These are phyloP conservation scores for Clonostachys rhizophaga DNA, from an alignment of 2,329 filamentous ascomycete species.

Conservation along the genomic window DNA sequence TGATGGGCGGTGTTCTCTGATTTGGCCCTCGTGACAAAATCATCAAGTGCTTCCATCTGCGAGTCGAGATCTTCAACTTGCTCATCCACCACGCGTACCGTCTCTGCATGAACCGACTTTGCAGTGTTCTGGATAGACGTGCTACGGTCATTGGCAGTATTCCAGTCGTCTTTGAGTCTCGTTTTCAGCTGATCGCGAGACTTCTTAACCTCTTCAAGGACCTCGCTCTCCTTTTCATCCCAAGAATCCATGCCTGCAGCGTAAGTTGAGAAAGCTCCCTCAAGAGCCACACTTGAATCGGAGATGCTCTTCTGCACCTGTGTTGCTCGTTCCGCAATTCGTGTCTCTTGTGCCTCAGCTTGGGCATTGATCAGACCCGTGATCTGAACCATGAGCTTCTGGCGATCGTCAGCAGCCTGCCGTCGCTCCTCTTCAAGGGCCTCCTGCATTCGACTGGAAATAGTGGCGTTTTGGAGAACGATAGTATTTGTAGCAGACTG, in stretches of 20 bases:
- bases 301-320: constrained; percentile 59
- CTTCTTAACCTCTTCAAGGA: constrained; percentile 66
- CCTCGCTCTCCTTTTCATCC: constrained; percentile 62
- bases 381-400: constrained; percentile 72
- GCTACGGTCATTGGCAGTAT: constrained; percentile 72
- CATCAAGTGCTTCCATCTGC: constrained; percentile 88
- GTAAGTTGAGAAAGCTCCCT: constrained; percentile 62
- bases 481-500: constrained; percentile 64
- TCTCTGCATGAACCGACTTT: constrained; percentile 84
- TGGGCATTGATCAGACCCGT: constrained; percentile 71
- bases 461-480: constrained; percentile 61
- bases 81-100: constrained; percentile 81
- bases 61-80: constrained; percentile 82
- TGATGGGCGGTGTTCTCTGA: constrained; percentile 78
- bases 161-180: constrained; percentile 84
- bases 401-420: constrained; percentile 68
- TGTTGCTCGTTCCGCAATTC: constrained; percentile 60
- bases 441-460: constrained; percentile 62
- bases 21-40: constrained; percentile 80
- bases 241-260: constrained; percentile 69
- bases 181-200: constrained; percentile 76
- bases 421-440: constrained; percentile 73
- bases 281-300: constrained; percentile 59
- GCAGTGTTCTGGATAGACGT: constrained; percentile 79
- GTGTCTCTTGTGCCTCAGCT: constrained; percentile 66